phyloP scores from a whole-genome alignment of 1,284 basidiomycete genomes.

The Austropuccinia psidii region DNA sequence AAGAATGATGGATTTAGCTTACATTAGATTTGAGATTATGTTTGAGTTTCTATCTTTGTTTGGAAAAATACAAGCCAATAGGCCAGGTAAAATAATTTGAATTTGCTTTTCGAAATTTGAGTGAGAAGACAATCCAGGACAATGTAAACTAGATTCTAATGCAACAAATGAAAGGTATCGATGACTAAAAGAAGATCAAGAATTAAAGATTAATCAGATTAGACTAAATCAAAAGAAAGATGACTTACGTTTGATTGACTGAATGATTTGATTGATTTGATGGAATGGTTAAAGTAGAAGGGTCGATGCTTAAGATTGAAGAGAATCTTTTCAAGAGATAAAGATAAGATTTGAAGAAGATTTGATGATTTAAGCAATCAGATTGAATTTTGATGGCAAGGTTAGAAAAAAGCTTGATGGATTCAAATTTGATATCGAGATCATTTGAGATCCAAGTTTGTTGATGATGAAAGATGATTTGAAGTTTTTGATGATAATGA shows the following conservation, averaged over 20 bases:
- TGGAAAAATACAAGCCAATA: slow-evolving; percentile 8
- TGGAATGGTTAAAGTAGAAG: background rate
- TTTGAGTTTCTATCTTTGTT: background rate
- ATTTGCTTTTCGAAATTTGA: slow-evolving; percentile 6
- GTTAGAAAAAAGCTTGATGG: slow-evolving; percentile 3
- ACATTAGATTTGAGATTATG: background rate
- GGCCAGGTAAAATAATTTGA: slow-evolving; percentile 14
- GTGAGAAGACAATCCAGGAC: background rate
- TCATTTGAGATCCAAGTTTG: slow-evolving; percentile 10
- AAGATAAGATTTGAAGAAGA: background rate
- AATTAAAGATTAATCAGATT: background rate
- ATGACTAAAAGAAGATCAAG: background rate
- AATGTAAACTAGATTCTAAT: background rate
- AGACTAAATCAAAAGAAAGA: background rate
- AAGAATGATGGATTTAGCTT: background rate
- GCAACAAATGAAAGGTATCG: slow-evolving; percentile 15
- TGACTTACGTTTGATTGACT: background rate
- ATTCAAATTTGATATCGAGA: background rate
- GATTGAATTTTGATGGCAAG: background rate
- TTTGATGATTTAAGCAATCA: slow-evolving; percentile 5
- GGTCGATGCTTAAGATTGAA: background rate
- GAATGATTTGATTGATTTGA: background rate
- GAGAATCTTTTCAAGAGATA: slow-evolving; percentile 20
- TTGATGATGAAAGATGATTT: background rate
- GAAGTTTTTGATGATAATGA: background rate